phyloP scores from a whole-genome alignment of 2,329 filamentous ascomycete genomes.

The Colletotrichum lindemuthianum region DNA sequence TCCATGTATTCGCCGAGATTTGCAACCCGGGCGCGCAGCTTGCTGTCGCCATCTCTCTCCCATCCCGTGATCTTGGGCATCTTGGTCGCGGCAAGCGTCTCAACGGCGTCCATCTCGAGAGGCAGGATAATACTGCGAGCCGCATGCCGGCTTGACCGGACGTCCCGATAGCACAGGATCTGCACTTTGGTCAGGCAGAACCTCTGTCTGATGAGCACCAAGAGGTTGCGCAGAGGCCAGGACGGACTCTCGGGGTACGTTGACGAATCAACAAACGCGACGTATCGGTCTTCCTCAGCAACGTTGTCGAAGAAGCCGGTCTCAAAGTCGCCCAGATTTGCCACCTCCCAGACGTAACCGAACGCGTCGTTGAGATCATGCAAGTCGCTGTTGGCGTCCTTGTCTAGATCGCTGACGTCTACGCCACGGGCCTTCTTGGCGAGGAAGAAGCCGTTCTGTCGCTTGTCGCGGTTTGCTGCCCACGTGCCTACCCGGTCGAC shows the following conservation, averaged over 20 bases:
- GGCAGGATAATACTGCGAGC: constrained; percentile 83
- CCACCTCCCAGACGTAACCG: constrained; percentile 80
- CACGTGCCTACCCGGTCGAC: constrained; percentile 89
- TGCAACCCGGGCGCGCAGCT: constrained; percentile 79
- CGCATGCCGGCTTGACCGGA: constrained; percentile 79
- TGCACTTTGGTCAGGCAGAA: constrained; percentile 82
- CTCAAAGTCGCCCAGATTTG: constrained; percentile 81
- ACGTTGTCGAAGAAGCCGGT: constrained; percentile 84
- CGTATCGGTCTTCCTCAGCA: constrained; percentile 77
- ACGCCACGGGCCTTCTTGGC: constrained; percentile 74
- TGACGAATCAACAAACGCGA: constrained; percentile 92
- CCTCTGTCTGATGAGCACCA: constrained; percentile 84
- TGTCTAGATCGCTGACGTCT: constrained; percentile 36
- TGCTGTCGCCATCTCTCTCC: constrained; percentile 85
- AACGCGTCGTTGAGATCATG: constrained; percentile 35
- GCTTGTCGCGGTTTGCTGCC: constrained; percentile 79
- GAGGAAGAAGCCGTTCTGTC: constrained; percentile 96
- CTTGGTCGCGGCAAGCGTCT: constrained; percentile 54
- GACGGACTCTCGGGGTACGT: constrained; percentile 88
- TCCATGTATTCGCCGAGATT: constrained; percentile 96
- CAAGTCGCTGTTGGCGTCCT: constrained; percentile 34
- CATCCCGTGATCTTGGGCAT: constrained; percentile 95
- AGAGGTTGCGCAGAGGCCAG: constrained; percentile 91
- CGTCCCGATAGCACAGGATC: constrained; percentile 90
- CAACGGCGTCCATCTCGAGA: constrained; percentile 64